Base-by-base conservation (phyloP, 2,329 filamentous ascomycete genomes). In the Cyclaneusma minus region DNA sequence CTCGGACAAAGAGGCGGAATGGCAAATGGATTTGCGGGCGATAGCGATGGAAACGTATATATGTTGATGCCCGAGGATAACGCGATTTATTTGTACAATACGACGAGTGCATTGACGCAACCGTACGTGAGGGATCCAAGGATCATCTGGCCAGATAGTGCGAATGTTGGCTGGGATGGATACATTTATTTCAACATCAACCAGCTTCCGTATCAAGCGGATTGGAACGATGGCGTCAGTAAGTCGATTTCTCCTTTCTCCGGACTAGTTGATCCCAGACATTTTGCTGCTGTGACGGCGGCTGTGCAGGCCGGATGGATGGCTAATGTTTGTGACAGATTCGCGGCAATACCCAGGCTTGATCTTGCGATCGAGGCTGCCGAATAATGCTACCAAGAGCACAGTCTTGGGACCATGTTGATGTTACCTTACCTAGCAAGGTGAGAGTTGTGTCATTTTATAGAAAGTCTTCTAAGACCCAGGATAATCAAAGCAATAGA, bases 161-260 rank as follows among this genome's bases (percentile, higher is more conserved):
- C 50, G 10, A 52, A 50, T 24, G 40, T 55, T 10, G 54, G 48
- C 0, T 50, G 43, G 16, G 55, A 60, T 39, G 55, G 49, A 3
- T 62, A 57, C 25, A 37, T 62, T 9, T 62, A 64, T 32, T 38
- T 60, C 30, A 60, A 58, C 28, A 55, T 60, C 34, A 60, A 64
- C 34, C 59, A 64, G 38, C 32, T 64, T 30, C 54, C 51, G 2
- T 58, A 55, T 37, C 54, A 61, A 41, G 49, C 54, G 3, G 47
- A 52, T 29, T 60, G 56, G 57, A 62, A 63, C 33, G 37, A 52
- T 34, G 56, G 56, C 0, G 42, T 50, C 3, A n/a, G n/a, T n/a
- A n/a, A n/a, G n/a, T n/a, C n/a, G n/a, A n/a, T n/a, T n/a, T n/a
- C n/a, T n/a, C n/a, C n/a, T n/a, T n/a, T n/a, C n/a, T n/a, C n/a